A percentile compares a stretch with the other conserved stretches of the same genome.
These are phyloP conservation scores for Phytomonas serpens DNA, from an alignment of 208 protist species.

Conservation along the genomic window DNA sequence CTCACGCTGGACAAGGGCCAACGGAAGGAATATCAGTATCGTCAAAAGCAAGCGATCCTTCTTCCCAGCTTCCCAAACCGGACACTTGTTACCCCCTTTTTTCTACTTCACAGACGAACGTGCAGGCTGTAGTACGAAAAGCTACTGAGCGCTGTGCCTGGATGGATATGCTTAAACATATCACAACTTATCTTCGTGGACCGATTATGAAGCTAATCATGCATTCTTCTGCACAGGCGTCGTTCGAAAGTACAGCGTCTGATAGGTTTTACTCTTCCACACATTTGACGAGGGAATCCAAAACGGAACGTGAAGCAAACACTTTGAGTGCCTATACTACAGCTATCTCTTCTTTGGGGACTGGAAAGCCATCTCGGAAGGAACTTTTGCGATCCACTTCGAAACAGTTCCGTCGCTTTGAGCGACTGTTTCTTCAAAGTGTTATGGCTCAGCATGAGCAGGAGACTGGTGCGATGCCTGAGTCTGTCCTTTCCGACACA, in stretches of 20 bases:
- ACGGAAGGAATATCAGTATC: neutral
- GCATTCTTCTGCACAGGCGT: constrained; percentile 17
- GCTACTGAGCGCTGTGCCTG: constrained; percentile 15
- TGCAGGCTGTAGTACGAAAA: neutral
- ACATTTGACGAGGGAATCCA: neutral
- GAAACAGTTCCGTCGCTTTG: constrained; percentile 28
- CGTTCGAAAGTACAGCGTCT: neutral
- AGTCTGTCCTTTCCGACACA: constrained; percentile 17
- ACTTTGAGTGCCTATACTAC: neutral
- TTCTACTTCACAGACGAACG: neutral
- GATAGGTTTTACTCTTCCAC: neutral
- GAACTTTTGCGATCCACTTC: constrained; percentile 21
- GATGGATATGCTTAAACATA: constrained; percentile 30
- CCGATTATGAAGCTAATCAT: constrained; percentile 34
- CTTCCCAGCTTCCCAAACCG: neutral
- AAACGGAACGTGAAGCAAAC: neutral
- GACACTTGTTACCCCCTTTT: neutral
- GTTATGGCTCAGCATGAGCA: constrained; percentile 17
- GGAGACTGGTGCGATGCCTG: constrained; percentile 13
- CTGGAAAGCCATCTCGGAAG: neutral
- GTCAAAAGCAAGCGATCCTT: neutral
- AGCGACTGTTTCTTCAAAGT: constrained; percentile 21
- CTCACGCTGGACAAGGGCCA: neutral
- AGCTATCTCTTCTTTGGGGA: constrained; percentile 2
- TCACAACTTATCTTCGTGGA: constrained; percentile 31